Evolutionary conservation across 1,284 basidiomycete genomes (phyloP).

Genomic region (Naganishia albida): DNA sequence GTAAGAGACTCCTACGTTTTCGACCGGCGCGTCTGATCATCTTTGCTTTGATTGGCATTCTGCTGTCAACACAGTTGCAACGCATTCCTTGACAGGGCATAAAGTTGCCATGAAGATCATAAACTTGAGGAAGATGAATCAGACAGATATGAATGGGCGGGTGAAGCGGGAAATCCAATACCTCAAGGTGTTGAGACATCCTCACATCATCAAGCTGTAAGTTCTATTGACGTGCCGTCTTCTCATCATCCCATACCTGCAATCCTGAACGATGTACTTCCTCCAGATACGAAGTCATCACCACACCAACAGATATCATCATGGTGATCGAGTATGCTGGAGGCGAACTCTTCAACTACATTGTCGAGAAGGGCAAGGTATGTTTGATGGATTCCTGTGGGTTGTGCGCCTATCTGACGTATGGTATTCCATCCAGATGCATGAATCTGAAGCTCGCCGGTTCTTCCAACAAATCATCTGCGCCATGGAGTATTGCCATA

Average conservation of each 20-base stretch:
- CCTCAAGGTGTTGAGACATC: conserved; percentile 84
- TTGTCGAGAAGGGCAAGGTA: conserved; percentile 73
- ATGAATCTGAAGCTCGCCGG: conserved; percentile 75
- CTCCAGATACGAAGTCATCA: conserved; percentile 88
- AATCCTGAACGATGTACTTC: not conserved
- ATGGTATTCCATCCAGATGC: conserved; percentile 62
- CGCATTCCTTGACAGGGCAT: conserved; percentile 90
- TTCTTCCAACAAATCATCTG: conserved; percentile 98
- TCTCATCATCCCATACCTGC: not conserved
- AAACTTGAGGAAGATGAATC: conserved; percentile 88
- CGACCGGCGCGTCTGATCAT: not conserved
- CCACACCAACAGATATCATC: conserved; percentile 88
- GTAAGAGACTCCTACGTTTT: conserved; percentile 59
- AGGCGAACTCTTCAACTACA: conserved; percentile 94
- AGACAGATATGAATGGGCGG: conserved; percentile 84
- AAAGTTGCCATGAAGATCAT: conserved; percentile 98
- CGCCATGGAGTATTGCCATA: conserved; percentile 91
- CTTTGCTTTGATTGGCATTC: not conserved
- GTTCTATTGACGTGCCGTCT: conserved; percentile 41
- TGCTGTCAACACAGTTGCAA: conserved; percentile 68
- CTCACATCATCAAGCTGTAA: conserved; percentile 94
- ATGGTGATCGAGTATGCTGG: conserved; percentile 93
- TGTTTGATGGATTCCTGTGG: not conserved
- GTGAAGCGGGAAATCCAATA: conserved; percentile 96
- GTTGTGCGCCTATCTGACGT: not conserved